Evolutionary conservation across 2,329 filamentous ascomycete species (phyloP).

Genomic region (Fulvia fulva): DNA sequence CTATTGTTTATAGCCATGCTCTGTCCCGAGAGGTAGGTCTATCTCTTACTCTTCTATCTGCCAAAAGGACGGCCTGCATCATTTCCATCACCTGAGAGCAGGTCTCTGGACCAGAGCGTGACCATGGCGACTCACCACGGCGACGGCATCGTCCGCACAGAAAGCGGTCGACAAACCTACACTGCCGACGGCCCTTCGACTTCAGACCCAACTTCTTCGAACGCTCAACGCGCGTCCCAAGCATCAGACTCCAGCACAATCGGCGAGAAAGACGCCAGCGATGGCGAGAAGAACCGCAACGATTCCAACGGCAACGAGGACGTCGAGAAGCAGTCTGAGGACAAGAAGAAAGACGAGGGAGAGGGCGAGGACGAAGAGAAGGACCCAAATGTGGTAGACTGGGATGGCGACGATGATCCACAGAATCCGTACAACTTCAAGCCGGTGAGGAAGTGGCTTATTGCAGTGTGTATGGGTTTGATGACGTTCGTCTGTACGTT

Average conservation of each 20-base stretch:
- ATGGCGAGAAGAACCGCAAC: slow-evolving; percentile 3
- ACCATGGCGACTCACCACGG: not conserved
- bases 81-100: not conserved
- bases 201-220: not conserved
- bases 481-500: slow-evolving; percentile 48
- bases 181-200: not conserved
- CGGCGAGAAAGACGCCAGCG: not conserved
- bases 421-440: slow-evolving; percentile 23
- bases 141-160: not conserved
- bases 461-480: slow-evolving; percentile 22
- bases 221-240: not conserved
- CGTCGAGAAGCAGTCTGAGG: slow-evolving; percentile 14
- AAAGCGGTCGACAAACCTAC: not conserved
- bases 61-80: too few species aligned
- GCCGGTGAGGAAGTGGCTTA: slow-evolving; percentile 21
- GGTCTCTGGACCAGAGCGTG: not conserved
- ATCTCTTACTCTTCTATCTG: not conserved
- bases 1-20: not conserved
- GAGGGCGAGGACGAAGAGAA: slow-evolving; percentile 12
- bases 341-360: slow-evolving; percentile 3
- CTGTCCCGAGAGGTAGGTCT: not conserved
- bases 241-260: slow-evolving; percentile 5
- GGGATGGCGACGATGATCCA: slow-evolving; percentile 22
- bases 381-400: slow-evolving; percentile 23
- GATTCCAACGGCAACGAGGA: slow-evolving; percentile 4